Percentiles rank a stretch among this genome's conserved stretches.
These are phyloP conservation scores for Yamadazyma epiphylla DNA, from an alignment of 1,139 yeast genomes.

Conservation along the genomic window DNA sequence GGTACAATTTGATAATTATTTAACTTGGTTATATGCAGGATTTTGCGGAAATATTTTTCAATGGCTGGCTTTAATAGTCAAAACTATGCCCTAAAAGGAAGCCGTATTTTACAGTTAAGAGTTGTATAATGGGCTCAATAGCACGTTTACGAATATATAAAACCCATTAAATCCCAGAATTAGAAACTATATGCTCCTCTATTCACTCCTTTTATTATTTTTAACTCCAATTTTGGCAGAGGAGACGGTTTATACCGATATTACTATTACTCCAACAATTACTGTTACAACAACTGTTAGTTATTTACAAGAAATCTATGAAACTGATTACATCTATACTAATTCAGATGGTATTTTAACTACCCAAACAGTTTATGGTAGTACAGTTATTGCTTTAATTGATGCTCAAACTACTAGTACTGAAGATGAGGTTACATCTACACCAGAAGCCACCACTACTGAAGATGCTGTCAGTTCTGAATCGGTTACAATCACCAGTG, in stretches of 20 bases:
- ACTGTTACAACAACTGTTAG: constrained; percentile 29
- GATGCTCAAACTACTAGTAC: constrained; percentile 10
- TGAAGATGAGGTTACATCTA: constrained; percentile 2
- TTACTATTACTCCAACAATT: constrained; percentile 25
- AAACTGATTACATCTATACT: constrained; percentile 35
- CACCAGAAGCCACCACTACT: constrained; percentile 4
- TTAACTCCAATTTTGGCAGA: constrained; percentile 12
- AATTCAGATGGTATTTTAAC: constrained; percentile 29
- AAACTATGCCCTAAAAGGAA: too few relatives aligned
- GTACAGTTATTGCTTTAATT: constrained; percentile 13
- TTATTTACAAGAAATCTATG: constrained; percentile 25
- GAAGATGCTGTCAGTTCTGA: not conserved
- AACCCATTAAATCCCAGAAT: not conserved
- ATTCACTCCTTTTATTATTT: constrained; percentile 16
- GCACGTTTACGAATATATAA: constrained; percentile 1
- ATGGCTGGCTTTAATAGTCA: too few relatives aligned
- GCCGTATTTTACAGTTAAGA: too few relatives aligned
- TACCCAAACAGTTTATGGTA: constrained; percentile 26
- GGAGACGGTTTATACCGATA: constrained; percentile 16
- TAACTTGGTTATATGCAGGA: too few relatives aligned
- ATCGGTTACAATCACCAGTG: constrained; percentile 1
- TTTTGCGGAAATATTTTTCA: too few relatives aligned
- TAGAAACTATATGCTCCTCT: constrained; percentile 1
- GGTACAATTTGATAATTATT: too few relatives aligned
- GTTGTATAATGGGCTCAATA: not conserved